Conservation (phyloP, 768 basidiomycete genomes). For the Tephrocybe sp. region DNA sequence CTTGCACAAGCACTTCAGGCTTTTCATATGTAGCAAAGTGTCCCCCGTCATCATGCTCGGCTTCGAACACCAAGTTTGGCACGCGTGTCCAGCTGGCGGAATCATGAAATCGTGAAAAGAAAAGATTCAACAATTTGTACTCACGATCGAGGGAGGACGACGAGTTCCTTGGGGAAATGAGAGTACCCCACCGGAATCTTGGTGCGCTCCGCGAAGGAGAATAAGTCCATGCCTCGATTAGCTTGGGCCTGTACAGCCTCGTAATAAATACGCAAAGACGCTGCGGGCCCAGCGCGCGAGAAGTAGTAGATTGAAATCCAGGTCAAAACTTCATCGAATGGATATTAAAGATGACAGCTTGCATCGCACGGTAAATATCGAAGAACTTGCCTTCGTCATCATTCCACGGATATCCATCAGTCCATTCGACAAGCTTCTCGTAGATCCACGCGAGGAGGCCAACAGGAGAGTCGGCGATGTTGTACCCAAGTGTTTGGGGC, state of each 20-base stretch:
- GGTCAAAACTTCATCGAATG: constrained; percentile 43
- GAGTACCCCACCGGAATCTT: constrained; percentile 50
- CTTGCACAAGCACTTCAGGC: constrained; percentile 47
- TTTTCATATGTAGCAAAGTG: constrained; percentile 59
- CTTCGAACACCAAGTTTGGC: constrained; percentile 43
- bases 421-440: constrained; percentile 46
- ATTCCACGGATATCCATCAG: constrained; percentile 53
- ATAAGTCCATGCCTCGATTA: constrained; percentile 9
- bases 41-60: constrained; percentile 49
- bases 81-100: constrained; percentile 41
- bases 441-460: constrained; percentile 56
- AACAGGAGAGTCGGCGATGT: constrained; percentile 54
- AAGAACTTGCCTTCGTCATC: constrained; percentile 49
- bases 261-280: constrained; percentile 59
- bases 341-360: neutral
- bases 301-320: constrained; percentile 66
- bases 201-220: constrained; percentile 2
- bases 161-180: constrained; percentile 50
- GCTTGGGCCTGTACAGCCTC: constrained; percentile 31
- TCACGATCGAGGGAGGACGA: constrained; percentile 25
- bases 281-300: constrained; percentile 57
- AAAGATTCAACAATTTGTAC: neutral
- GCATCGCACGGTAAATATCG: neutral
- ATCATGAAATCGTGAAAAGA: neutral
- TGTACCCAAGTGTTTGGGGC: constrained; percentile 54